Evolutionary conservation across 179 eudicot species (phyloP), one percentile per base, ranked within the genome.

Genomic region (Amaranthus tricolor): DNA sequence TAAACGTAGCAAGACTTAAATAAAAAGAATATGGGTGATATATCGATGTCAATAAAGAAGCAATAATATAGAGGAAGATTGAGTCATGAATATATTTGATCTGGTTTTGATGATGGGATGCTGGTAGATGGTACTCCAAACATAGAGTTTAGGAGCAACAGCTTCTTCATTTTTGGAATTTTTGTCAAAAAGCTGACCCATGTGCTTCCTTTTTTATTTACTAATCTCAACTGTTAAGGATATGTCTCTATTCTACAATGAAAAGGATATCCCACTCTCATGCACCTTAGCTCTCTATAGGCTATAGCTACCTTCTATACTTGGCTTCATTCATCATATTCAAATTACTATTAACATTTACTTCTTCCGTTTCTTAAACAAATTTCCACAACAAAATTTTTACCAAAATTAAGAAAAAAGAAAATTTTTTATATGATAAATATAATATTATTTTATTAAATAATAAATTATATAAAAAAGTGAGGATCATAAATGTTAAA

Each of bases 91-190:
- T 53, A 54, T 9, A 68, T 73, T 0, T 44, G 77, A 78, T 74
- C 20, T 59, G 60, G 19, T n/a, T 48, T 64, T 72, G 76, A 66
- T 55, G 68, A 20, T 49, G 62, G 74, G 74, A 60, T 67, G 63
- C 40, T 20, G 24, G 70, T 20, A 69, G 24, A 49, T 43, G 62
- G 53, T 15, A 31, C 40, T 31, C 40, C 40, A 31, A 31, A 31
- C 40, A 43, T 75, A 65, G 82, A 72, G 53, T 15, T 49, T 56
- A 54, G n/a, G 51, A 57, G 56, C 72, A 75, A 71, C 79, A 75
- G 73, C 82, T 71, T 75, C 79, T 71, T 71, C 76, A 75, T 70
- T 79, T 75, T 20, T 56, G 76, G 82, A 75, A 75, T 62, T 31
- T 47, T 19, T 61, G 14, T 24, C 17, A 79, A 66, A 79, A 79